Evolutionary conservation across 306 rosid genomes (phyloP), one percentile per base, ranked within the genome.

Genomic region (Pterocarpus santalinus): DNA sequence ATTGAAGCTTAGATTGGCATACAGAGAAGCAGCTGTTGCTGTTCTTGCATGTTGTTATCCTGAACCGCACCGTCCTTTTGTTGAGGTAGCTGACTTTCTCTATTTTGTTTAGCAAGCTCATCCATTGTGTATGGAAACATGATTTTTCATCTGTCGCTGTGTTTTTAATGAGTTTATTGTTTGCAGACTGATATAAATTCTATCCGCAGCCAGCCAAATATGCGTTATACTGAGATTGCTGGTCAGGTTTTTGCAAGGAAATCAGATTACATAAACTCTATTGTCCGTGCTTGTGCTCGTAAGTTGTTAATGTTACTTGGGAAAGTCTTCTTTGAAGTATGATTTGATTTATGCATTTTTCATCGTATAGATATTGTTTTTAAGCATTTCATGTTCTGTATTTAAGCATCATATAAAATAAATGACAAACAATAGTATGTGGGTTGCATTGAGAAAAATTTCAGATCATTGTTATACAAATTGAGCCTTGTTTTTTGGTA

Each of bases 271-370:
- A 74, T 93, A 73, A 85, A 93, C 79, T 86, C 94, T 67, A 87
- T 95, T 79, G 95, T 95, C 84, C 94, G 97, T 71, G 97, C 97
- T 87, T 95, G 97, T 90, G 97, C 99, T 83, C 97, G 99, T 95
- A 91, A 95, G 99, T 93, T 73, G 61, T 49, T 75, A 49, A 35
- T 73, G 35, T 36, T 84, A 68, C 62, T 84, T 76, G 55, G 65
- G 22, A 64, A 81, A 80, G 67, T 83, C 30, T 67, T 78, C 32
- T 71, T 73, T 56, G 41, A 49, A 65, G 49, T 55, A 75, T 49
- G 22, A 13, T 68, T 69, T 72, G 13, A 44, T 58, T 80, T 58
- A 10, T 56, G 17, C 53, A 58, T 43, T 44, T 73, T 75, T 76
- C 70, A 15, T 69, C 68, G 16, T 64, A 43, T 72, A 30, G 39